Base-by-base conservation (phyloP, 2,329 filamentous ascomycete genomes). In the Colletotrichum sojae region DNA sequence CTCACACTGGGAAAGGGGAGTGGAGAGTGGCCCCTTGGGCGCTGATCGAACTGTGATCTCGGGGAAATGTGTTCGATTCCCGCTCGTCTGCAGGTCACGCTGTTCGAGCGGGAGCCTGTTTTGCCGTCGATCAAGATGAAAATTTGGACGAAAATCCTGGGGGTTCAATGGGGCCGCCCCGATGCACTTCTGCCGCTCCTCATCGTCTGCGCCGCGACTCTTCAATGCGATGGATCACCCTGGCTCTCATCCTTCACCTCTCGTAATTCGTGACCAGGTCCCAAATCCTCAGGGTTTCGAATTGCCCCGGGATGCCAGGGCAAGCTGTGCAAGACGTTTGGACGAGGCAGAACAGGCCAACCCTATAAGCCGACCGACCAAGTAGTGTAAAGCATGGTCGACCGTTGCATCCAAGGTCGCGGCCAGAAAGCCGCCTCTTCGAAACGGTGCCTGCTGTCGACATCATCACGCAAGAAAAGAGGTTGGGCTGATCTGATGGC, bases 101-200 rank as follows among this genome's bases (percentile, higher is more conserved):
- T 61, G 56, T 22, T 36, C 51, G 22, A 56, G 22, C 22, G 22
- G 22, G 22, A 25, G 48, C 49, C 49, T 66, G 49, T 55, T 66
- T 31, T 36, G 20, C 25, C 18, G 62, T 66, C 25, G 62, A 61
- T 69, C 55, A 56, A 22, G 36, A 45, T 49, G 22, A 61, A 65
- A 27, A 12, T 60, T 55, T 46, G 49, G 43, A 45, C 43, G 49
- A 20, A 60, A 15, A 56, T 45, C 66, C 20, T 52, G 27, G 55
- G 39, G 10, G 31, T 40, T 20, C 62, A 43, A 55, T 8, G 49
- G 54, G 66, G 51, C 62, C 22, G 43, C 54, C 40, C 18, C 18
- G 48, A 53, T 58, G 51, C 12, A 25, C n/a, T 53, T 36, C 43
- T 46, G 40, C 46, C 25, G 39, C 48, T 59, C n/a, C 12, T 27